Conservation (phyloP, 2,329 filamentous ascomycete genomes). For the Ophiosphaerella narmari region DNA sequence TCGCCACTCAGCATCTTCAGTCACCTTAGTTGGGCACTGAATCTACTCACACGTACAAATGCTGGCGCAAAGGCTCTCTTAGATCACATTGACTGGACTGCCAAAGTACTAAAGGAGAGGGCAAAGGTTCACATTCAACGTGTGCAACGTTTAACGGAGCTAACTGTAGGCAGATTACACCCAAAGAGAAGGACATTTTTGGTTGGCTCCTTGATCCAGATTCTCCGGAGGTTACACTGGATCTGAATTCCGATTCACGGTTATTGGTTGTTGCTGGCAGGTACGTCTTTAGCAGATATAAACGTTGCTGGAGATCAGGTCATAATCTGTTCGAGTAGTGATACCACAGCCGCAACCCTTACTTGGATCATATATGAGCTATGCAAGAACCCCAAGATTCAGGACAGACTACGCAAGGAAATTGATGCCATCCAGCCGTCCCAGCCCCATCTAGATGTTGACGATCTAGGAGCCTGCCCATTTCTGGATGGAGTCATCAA, state of each 20-base stretch:
- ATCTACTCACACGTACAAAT: constrained; percentile 18
- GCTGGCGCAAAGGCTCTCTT: constrained; percentile 26
- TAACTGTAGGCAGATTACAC: constrained; percentile 20
- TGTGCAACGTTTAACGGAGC: background rate
- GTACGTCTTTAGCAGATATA: constrained; percentile 12
- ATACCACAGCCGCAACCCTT: constrained; percentile 36
- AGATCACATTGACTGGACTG: constrained; percentile 31
- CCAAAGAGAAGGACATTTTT: constrained; percentile 36
- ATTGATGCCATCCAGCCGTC: constrained; percentile 20
- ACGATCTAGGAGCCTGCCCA: constrained; percentile 30
- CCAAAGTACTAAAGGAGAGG: constrained; percentile 29
- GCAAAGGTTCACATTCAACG: constrained; percentile 20
- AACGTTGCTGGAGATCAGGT: background rate
- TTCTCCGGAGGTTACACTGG: constrained; percentile 22
- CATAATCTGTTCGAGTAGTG: constrained; percentile 16
- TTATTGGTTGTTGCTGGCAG: constrained; percentile 39
- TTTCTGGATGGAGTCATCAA: constrained; percentile 40
- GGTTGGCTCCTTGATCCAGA: constrained; percentile 28
- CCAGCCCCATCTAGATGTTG: constrained; percentile 29
- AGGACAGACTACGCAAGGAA: constrained; percentile 26
- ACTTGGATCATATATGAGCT: constrained; percentile 38
- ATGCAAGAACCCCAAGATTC: constrained; percentile 26
- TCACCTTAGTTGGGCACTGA: constrained; percentile 30
- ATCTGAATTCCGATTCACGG: constrained; percentile 32
- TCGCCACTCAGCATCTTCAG: constrained; percentile 20